A percentile compares a stretch with the other conserved stretches of the same genome.
Evolutionary conservation across 2,329 filamentous ascomycete genomes (phyloP).

Genomic region (Byssothecium circinans): DNA sequence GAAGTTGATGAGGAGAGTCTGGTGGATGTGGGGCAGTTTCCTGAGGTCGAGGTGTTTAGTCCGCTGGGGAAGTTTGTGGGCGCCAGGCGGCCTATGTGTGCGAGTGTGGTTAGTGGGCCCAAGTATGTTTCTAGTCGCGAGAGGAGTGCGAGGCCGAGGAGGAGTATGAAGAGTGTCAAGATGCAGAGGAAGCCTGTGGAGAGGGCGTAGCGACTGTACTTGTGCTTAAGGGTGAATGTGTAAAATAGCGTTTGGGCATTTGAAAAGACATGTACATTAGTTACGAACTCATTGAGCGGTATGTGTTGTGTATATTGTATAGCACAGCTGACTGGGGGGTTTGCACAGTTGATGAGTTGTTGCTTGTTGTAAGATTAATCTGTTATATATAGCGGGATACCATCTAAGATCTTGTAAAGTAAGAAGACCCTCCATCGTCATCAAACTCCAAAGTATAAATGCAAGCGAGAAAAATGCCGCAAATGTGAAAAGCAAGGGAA

Average conservation of each 20-base stretch:
- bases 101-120: constrained; percentile 63
- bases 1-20: constrained; percentile 14
- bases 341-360: too few relatives aligned
- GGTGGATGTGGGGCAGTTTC: constrained; percentile 50
- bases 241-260: too few relatives aligned
- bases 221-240: too few relatives aligned
- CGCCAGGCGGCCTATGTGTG: constrained; percentile 68
- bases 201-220: background rate
- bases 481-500: background rate
- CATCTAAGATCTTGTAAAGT: too few relatives aligned
- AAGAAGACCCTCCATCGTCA: background rate
- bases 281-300: background rate
- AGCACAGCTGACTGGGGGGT: too few relatives aligned
- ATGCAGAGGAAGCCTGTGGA: constrained; percentile 30
- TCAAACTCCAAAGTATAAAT: background rate
- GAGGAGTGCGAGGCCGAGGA: constrained; percentile 61
- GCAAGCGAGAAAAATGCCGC: background rate
- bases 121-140: constrained; percentile 55
- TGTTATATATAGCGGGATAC: too few relatives aligned
- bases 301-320: background rate
- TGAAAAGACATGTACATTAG: too few relatives aligned
- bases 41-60: constrained; percentile 79
- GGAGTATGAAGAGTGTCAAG: constrained; percentile 64
- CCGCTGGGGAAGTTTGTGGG: constrained; percentile 82
- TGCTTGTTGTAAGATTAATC: too few relatives aligned